These are phyloP conservation scores for Plenodomus biglobosus DNA, from an alignment of 2,329 filamentous ascomycete species.

Conservation along the genomic window DNA sequence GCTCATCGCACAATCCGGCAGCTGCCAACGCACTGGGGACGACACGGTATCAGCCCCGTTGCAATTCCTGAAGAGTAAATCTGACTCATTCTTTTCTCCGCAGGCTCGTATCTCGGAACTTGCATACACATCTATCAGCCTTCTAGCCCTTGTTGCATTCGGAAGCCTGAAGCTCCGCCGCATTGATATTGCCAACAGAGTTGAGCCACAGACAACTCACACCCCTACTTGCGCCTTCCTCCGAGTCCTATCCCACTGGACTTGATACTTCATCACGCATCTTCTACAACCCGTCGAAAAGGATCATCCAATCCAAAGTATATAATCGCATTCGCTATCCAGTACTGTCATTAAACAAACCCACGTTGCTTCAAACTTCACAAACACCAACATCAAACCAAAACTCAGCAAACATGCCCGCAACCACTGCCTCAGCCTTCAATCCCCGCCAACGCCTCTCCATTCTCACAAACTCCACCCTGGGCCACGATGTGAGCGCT, in stretches of 20 bases:
- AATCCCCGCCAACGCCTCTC: conserved; percentile 47
- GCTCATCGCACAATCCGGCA: conserved; percentile 14
- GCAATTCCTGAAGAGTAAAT: conserved; percentile 37
- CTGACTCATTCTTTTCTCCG: conserved; percentile 36
- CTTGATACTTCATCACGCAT: background rate
- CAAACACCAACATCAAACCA: conserved; percentile 3
- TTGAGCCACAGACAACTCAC: background rate
- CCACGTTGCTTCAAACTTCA: background rate
- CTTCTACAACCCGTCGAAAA: background rate
- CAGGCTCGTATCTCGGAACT: conserved; percentile 22
- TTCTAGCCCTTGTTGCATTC: background rate
- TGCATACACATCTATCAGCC: background rate
- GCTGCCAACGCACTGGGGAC: conserved; percentile 35
- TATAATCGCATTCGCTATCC: background rate
- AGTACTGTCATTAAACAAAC: background rate
- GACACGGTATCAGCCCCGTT: conserved; percentile 25
- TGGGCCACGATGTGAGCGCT: conserved; percentile 46
- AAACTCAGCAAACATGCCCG: conserved; percentile 32
- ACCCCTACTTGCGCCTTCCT: conserved; percentile 3
- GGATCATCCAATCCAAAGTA: background rate
- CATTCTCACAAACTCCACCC: conserved; percentile 45
- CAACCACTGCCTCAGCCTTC: conserved; percentile 22
- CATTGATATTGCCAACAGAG: background rate
- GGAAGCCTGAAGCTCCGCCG: background rate
- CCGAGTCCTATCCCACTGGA: background rate